Percentiles rank a stretch among this genome's conserved stretches.
Evolutionary conservation across 495 filamentous ascomycete genomes (phyloP).

Genomic region (Choiromyces venosus): DNA sequence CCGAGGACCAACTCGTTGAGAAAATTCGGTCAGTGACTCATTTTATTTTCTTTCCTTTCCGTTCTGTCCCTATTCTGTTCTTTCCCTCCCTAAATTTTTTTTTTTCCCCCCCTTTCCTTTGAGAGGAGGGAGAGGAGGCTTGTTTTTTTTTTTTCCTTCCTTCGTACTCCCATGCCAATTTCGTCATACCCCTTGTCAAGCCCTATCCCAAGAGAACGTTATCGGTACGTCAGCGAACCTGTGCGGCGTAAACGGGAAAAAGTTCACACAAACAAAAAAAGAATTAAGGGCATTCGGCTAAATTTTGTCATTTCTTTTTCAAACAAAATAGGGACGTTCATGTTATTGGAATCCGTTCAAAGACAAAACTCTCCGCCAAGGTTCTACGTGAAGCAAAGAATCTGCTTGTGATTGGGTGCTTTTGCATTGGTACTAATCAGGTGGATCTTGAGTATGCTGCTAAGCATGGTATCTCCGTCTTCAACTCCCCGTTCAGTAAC

Average conservation of each 20-base stretch:
- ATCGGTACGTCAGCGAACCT: constrained; percentile 2
- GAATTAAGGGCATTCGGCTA: background rate
- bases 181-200: constrained; percentile 6
- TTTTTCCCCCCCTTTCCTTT: background rate
- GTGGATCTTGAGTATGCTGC: constrained; percentile 90
- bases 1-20: constrained; percentile 88
- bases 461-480: constrained; percentile 86
- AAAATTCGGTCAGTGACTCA: constrained; percentile 72
- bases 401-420: constrained; percentile 90
- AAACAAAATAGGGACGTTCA: constrained; percentile 66
- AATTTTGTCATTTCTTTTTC: constrained; percentile 38
- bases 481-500: constrained; percentile 98
- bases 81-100: background rate
- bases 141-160: constrained; percentile 17
- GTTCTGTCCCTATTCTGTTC: background rate
- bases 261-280: too few species aligned
- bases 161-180: constrained; percentile 6
- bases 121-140: background rate
- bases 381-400: constrained; percentile 85
- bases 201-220: background rate
- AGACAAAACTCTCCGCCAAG: constrained; percentile 81
- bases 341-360: constrained; percentile 94
- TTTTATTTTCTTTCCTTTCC: background rate
- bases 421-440: constrained; percentile 98
- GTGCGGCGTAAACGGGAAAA: background rate